phyloP scores from a whole-genome alignment of 2,329 filamentous ascomycete species.

The Pochonia chlamydosporia region DNA sequence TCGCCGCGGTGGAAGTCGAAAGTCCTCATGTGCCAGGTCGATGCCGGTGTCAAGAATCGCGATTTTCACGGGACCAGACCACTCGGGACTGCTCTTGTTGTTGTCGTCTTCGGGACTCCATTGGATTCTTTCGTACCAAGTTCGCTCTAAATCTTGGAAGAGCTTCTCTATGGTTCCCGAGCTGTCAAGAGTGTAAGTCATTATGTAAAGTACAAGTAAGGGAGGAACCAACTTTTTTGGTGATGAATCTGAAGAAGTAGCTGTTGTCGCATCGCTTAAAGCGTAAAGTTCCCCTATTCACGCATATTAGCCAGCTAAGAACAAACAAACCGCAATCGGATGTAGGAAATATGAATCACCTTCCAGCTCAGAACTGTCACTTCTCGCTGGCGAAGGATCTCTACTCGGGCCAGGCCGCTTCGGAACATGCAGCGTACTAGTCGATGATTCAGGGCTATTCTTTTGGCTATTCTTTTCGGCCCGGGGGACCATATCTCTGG shows the following conservation, averaged over 20 bases:
- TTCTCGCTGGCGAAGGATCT: not conserved
- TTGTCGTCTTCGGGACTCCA: conserved; percentile 10
- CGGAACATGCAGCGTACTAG: not conserved
- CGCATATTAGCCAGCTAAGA: not conserved
- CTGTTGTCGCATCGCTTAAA: not conserved
- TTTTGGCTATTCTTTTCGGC: not conserved
- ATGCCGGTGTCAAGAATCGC: conserved; percentile 14
- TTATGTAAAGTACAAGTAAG: not conserved
- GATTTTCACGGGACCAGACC: conserved; percentile 11
- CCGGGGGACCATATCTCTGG: not conserved
- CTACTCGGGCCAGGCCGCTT: not conserved
- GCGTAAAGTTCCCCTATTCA: not conserved
- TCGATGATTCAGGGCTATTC: too few relatives aligned
- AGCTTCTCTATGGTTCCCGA: not conserved
- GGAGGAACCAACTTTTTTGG: not conserved
- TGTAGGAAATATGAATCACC: not conserved
- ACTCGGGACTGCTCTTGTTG: conserved; percentile 1
- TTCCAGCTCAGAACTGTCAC: not conserved
- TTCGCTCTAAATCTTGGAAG: conserved; percentile 6
- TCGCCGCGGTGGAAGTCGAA: conserved; percentile 5
- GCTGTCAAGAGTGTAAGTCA: not conserved
- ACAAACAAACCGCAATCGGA: not conserved
- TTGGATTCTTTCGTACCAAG: conserved; percentile 10
- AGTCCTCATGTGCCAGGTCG: conserved; percentile 9
- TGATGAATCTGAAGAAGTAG: not conserved